Evolutionary conservation across 2,329 filamentous ascomycete genomes (phyloP), one percentile per base, ranked within the genome.

Genomic region (Drechslerella coelobrocha): DNA sequence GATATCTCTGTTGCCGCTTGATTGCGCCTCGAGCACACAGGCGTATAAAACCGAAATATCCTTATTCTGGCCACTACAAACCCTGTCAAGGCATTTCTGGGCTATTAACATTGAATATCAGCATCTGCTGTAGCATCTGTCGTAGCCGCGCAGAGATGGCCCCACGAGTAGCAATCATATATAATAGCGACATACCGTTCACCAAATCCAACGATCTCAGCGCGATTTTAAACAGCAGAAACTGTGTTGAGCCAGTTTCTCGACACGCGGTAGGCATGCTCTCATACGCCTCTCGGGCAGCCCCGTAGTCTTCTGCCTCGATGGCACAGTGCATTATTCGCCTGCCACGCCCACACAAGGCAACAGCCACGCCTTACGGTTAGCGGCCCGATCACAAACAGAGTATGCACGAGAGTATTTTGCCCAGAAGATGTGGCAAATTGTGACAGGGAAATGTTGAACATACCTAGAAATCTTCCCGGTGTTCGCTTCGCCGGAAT

Each of bases 1-100:
- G 72, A 88, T 85, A 0, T 80, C 72, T 54, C 84, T 86, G 71
- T 91, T 85, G 0, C 86, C 85, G 0, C 81, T 80, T 72, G 86
- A 82, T 53, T 92, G 87, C 1, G 91, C 89, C 77, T 95, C 91
- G 26, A 91, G 80, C 21, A 91, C 85, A 75, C 92, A 96, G 0
- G 91, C 89, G 73, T 92, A 91, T 0, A 97, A 81, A 45, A 91
- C 84, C 12, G 86, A 85, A 19, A 82, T 81, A 31, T 87, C 84
- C 21, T 83, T 82, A 0, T 80, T 77, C 0, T 82, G 81, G 5
- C 81, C 77, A n/a, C 81, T 81, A 61, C 82, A 83, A 24, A 96
- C 80, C 1, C 79, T 77, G 24, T 85, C 80, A 1, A 96, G 82
- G 75, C 88, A 90, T 48, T 86, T 82, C 19, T 81, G 78, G n/a